Evolutionary conservation across 257 asterid genomes (phyloP), one percentile per base, ranked within the genome.

Genomic region (Solanum tarapatanum): DNA sequence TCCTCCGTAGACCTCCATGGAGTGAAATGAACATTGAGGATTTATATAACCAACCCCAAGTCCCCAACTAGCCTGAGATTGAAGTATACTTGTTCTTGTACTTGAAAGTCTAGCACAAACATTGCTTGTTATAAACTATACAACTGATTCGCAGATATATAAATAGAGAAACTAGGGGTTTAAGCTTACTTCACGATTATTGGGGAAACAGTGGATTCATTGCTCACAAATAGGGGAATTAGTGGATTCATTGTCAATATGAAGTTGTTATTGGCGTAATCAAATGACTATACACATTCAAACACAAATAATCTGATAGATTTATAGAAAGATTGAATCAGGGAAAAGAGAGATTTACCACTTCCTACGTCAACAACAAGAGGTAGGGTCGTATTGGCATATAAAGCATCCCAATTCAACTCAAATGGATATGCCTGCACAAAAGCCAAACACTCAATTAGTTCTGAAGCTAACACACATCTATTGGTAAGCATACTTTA

Each of bases 311-410:
- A 13, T 14, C 14, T 24, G 84, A 41, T 24, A 14, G 84, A 79
- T 41, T 45, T 82, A 82, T 55, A 75, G 75, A 87, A 80, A 76
- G 23, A 82, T 43, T 30, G 28, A 66, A 69, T 11, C 24, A 64
- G 82, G 70, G 66, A 19, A 36, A 28, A 87, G 68, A 17, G 82
- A 76, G 82, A 88, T 74, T 88, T 94, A 97, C 99, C 98, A 84
- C 99, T 94, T 92, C 99, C 99, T 33, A 97, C 82, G 87, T 97
- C 99, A 87, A 97, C 97, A 86, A 91, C 96, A 87, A 97, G 94
- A 87, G 98, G 95, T 84, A 64, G 91, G 84, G 87, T 86, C 83
- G 98, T 96, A 91, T 93, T 93, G 89, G 87, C 87, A 89, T 92
- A 97, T 55, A 85, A 70, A 43, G 82, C 88, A 89, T 89, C 88